These are phyloP conservation scores for Phytopythium kandeliae DNA, from an alignment of 352 stramenopile genomes.

Conservation along the genomic window DNA sequence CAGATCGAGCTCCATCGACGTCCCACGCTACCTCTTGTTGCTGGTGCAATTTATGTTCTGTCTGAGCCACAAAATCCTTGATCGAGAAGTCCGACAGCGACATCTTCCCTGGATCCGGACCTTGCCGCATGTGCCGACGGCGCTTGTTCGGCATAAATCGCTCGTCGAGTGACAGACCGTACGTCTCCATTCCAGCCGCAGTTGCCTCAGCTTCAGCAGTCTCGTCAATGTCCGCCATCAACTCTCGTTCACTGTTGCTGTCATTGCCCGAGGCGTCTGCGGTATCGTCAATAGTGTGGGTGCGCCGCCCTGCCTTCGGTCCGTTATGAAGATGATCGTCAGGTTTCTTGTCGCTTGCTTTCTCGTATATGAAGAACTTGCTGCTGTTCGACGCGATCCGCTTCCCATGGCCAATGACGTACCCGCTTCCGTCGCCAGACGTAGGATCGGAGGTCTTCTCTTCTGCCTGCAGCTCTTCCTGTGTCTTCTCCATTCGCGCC, in stretches of 20 bases:
- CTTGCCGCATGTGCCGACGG: conserved; percentile 12
- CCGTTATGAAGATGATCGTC: background rate
- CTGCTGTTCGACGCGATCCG: conserved; percentile 78
- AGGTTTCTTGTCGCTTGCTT: conserved; percentile 11
- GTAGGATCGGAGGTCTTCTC: conserved; percentile 13
- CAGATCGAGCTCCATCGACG: conserved; percentile 20
- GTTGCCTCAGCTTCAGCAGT: background rate
- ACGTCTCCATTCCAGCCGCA: conserved; percentile 7
- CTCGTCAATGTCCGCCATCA: conserved; percentile 5
- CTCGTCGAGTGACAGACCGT: conserved; percentile 3
- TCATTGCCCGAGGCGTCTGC: conserved; percentile 16
- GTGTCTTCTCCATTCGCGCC: conserved; percentile 46
- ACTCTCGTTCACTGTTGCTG: conserved; percentile 2
- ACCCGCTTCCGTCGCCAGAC: background rate
- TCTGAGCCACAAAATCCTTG: conserved; percentile 20
- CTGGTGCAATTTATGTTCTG: conserved; percentile 10
- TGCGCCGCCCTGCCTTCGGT: background rate
- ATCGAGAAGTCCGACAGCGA: conserved; percentile 28
- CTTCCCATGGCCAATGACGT: conserved; percentile 31
- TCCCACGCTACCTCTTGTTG: conserved; percentile 19
- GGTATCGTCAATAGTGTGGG: background rate
- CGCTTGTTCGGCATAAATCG: conserved; percentile 9
- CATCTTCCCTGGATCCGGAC: conserved; percentile 14
- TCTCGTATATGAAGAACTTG: conserved; percentile 73
- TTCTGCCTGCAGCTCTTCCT: conserved; percentile 39